Base-by-base conservation (phyloP, 805 yeast genomes). In the Brettanomyces custersianus region DNA sequence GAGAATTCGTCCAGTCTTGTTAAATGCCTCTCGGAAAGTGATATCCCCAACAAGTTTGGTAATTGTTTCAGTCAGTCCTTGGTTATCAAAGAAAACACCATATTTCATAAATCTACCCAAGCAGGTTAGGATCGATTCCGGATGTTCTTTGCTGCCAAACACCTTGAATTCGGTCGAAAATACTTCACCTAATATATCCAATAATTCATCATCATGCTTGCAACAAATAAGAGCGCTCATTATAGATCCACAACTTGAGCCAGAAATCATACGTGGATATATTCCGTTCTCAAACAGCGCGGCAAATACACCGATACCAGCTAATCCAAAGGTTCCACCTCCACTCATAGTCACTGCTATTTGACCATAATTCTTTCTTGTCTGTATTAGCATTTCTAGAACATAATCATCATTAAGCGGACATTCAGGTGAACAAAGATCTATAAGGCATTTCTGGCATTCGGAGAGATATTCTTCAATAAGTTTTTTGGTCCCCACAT, bases 271-370 rank as follows among this genome's bases (percentile, higher is more conserved):
- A 33, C 82, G 70, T 0, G 99, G 99, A 18, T 90, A 62, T 17
- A 87, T 62, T 36, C 80, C 77, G 35, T 72, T 69, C 46, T 85
- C 92, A 28, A 80, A 60, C 21, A 92, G 65, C 2, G 92, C 82
- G 4, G 85, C 76, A 31, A 90, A 61, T 0, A 92, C 96, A 2
- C 99, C 99, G 39, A 87, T 82, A 46, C 90, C 97, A 42, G 88
- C 77, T 34, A 90, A 60, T 0, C 97, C 98, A 62, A 90, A 83
- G 4, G 95, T 83, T 2, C 95, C 87, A 2, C 99, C 99, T 2
- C 99, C 99, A 33, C 94, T 80, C 36, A 92, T 68, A n/a, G 94
- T 86, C 20, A 92, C 63, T 0, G 97, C 98, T 0, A 97, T 88
- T 37, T 96, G 68, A 1, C 99, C 99, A 35, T 84, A 84, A 49